Conservation (phyloP, 192 early-diverging fungal genomes). For the Ambispora gerdemannii region DNA sequence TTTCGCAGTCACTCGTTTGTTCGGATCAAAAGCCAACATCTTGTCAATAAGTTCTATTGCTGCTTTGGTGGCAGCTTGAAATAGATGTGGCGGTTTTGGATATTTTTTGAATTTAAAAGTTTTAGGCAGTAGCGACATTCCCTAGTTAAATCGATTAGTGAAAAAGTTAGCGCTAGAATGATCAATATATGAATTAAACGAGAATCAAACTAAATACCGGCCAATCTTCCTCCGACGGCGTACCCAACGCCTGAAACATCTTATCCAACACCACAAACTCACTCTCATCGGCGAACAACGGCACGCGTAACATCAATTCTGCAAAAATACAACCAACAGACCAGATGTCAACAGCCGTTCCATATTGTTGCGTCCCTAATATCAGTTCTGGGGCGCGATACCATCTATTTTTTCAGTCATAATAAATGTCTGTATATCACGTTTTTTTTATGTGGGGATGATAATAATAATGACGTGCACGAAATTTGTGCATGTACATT, state of each 20-base stretch:
- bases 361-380: constrained; percentile 85
- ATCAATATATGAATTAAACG: neutral
- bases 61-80: constrained; percentile 82
- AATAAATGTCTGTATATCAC: too few species aligned
- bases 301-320: constrained; percentile 87
- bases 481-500: neutral
- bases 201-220: constrained; percentile 43
- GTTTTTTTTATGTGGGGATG: neutral
- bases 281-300: constrained; percentile 82
- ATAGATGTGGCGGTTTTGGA: constrained; percentile 70
- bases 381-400: constrained; percentile 95
- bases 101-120: constrained; percentile 70
- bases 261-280: constrained; percentile 74
- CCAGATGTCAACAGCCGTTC: constrained; percentile 93
- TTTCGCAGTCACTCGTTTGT: constrained; percentile 70
- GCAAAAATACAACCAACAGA: constrained; percentile 98
- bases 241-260: constrained; percentile 78
- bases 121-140: constrained; percentile 66
- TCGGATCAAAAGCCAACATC: constrained; percentile 86
- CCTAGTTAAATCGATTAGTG: constrained; percentile 37
- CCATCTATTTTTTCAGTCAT: too few species aligned
- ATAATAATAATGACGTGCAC: too few species aligned
- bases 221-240: constrained; percentile 80
- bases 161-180: neutral
- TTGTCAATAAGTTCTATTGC: constrained; percentile 81